phyloP scores from a whole-genome alignment of 1,284 basidiomycete species.

The Ustilago tritici region DNA sequence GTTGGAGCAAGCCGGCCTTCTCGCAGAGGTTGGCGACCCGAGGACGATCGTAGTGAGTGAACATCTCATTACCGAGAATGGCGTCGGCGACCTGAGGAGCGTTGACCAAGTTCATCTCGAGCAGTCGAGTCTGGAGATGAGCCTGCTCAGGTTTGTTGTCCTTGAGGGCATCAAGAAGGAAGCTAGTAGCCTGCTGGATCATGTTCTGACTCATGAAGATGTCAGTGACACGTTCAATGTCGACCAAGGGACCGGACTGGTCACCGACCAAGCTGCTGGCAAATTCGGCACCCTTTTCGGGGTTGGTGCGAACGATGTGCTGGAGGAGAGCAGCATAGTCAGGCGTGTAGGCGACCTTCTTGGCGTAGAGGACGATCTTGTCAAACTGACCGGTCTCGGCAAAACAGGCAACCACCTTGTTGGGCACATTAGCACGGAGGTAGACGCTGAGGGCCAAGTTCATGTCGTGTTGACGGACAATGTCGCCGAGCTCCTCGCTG shows the following conservation, averaged over 20 bases:
- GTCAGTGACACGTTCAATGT: slow-evolving; percentile 82
- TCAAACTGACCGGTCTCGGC: slow-evolving; percentile 98
- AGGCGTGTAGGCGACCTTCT: slow-evolving; percentile 94
- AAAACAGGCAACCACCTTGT: slow-evolving; percentile 97
- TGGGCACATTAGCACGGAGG: slow-evolving; percentile 95
- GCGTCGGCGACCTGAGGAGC: slow-evolving; percentile 99
- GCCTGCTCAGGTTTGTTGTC: slow-evolving; percentile 99
- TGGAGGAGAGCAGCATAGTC: slow-evolving; percentile 96
- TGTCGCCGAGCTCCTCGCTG: slow-evolving; percentile 97
- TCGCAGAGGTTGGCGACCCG: slow-evolving; percentile 98
- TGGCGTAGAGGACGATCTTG: slow-evolving; percentile 97
- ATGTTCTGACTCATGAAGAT: slow-evolving; percentile 99
- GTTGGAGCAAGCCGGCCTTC: slow-evolving; percentile 94
- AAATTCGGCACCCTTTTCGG: slow-evolving; percentile 98
- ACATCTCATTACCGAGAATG: slow-evolving; percentile 99
- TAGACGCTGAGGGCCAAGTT: slow-evolving; percentile 99
- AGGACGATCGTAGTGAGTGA: slow-evolving; percentile 94
- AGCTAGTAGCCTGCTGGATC: slow-evolving; percentile 98
- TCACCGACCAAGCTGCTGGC: slow-evolving; percentile 95
- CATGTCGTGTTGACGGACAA: slow-evolving; percentile 95
- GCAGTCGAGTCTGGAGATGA: slow-evolving; percentile 91
- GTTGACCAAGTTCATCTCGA: slow-evolving; percentile 98
- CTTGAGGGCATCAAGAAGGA: slow-evolving; percentile 98
- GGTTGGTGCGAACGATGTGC: slow-evolving; percentile 95
- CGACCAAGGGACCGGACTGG: slow-evolving; percentile 90